Evolutionary conservation across 805 yeast genomes (phyloP).

Genomic region (Wickerhamomyces chambardii): DNA sequence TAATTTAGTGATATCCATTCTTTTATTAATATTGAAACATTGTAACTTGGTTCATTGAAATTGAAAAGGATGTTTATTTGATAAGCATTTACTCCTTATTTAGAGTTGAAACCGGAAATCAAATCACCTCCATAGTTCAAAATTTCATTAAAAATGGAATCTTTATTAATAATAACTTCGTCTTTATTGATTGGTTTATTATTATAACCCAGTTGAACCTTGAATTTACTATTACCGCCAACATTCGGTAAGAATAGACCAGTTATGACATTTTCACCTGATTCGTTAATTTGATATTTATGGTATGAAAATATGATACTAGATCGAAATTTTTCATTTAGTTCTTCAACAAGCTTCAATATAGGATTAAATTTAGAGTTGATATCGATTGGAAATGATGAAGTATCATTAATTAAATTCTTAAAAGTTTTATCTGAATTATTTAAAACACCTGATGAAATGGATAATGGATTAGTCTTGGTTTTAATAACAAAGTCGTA

Average conservation of each 20-base stretch:
- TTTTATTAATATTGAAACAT: too few relatives aligned
- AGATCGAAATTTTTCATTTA: conserved; percentile 56
- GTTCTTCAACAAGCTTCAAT: conserved; percentile 47
- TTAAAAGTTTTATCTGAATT: conserved; percentile 43
- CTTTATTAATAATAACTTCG: conserved; percentile 54
- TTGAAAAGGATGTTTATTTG: too few relatives aligned
- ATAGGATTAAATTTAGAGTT: conserved; percentile 51
- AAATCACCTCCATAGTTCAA: conserved; percentile 61
- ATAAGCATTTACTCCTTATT: too few relatives aligned
- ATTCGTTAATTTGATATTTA: conserved; percentile 40
- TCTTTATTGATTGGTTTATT: conserved; percentile 50
- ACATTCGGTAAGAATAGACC: conserved; percentile 75
- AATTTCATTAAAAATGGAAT: conserved; percentile 68
- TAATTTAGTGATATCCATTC: too few relatives aligned
- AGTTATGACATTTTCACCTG: conserved; percentile 56
- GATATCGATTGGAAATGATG: conserved; percentile 27
- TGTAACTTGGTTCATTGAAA: too few relatives aligned
- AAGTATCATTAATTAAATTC: conserved; percentile 33
- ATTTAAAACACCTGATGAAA: conserved; percentile 44
- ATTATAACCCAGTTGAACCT: conserved; percentile 71
- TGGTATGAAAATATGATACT: conserved; percentile 62
- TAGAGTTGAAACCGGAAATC: conserved; percentile 33
- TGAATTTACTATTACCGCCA: conserved; percentile 37
- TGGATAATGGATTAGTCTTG: conserved; percentile 32
- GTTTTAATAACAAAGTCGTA: conserved; percentile 73